Base-by-base conservation (phyloP, 108 stramenopile species). In the Skeletonema grethae region DNA sequence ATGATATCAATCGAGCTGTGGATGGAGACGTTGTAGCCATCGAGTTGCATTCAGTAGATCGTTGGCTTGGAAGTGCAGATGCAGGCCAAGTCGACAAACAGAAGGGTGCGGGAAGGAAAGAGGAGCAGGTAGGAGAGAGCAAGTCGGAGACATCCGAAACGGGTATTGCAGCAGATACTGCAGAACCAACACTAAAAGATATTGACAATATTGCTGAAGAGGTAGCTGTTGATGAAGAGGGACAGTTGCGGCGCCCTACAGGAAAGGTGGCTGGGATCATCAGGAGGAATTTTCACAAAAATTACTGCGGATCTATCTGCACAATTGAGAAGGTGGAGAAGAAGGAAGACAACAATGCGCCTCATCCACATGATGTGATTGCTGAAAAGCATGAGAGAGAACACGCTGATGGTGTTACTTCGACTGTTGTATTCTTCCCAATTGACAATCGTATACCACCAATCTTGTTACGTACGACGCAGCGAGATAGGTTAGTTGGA, bases 21-120 rank as follows among this genome's bases (percentile, higher is more conserved):
- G 97, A 98, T 66, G 99, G 98, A 2, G 99, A 99, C 72, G 68
- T 96, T 12, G 99, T 99, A 18, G 97, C 96, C 5, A 79, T 99
- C 56, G 89, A 89, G 35, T 67, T 95, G 45, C 75, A 88, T 61
- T 62, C 86, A 9, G 50, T 92, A 20, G 79, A 80, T 20, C 56
- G 83, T 56, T 95, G 94, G 94, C 34, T 88, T 13, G 53, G 64
- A 8, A 59, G 48, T n/a, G 43, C 22, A 22, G 35, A 16, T 36
- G 22, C 35, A 0, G 61, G 35, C 15, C 65, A 39, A 34, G 56
- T 53, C 9, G 60, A 45, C 0, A 48, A 48, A 25, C 67, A 72
- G 61, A 39, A 36, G 15, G 62, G 39, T 20, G 61, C 61, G 11
- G 43, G 24, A 30, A 39, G 7, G 18, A 57, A 29, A 3, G 30